These are phyloP conservation scores for Pythium folliculosum DNA, from an alignment of 352 stramenopile genomes.

Conservation along the genomic window DNA sequence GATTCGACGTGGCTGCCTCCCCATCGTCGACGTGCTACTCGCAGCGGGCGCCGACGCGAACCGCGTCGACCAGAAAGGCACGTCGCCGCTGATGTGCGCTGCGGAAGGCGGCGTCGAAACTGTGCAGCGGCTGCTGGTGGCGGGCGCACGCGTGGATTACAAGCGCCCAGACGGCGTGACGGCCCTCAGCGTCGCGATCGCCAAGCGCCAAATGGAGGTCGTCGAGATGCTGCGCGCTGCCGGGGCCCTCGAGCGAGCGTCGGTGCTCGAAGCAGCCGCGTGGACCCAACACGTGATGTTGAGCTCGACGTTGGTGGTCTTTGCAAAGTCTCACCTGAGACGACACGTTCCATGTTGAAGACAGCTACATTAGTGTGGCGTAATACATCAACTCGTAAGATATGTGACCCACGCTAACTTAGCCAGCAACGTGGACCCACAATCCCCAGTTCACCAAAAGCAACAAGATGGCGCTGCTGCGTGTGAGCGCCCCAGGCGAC, in stretches of 20 bases:
- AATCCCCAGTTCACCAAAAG: background rate
- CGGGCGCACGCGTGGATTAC: too few species aligned
- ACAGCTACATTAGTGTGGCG: background rate
- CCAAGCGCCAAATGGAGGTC: background rate
- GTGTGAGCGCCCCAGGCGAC: too few species aligned
- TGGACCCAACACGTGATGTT: too few species aligned
- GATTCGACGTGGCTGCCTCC: background rate
- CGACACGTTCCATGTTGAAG: background rate
- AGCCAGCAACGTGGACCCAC: background rate
- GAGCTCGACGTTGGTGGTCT: background rate
- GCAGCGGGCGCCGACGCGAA: background rate
- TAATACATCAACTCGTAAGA: too few species aligned
- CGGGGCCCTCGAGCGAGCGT: background rate
- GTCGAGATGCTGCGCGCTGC: background rate
- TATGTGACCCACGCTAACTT: too few species aligned
- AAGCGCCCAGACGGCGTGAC: too few species aligned
- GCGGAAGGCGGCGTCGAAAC: too few species aligned
- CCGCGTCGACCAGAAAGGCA: background rate
- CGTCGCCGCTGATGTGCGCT: background rate
- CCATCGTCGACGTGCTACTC: background rate
- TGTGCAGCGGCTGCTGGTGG: too few species aligned
- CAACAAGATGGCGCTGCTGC: background rate
- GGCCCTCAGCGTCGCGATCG: too few species aligned
- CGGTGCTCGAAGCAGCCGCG: too few species aligned
- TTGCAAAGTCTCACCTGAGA: background rate